A percentile compares a stretch with the other conserved stretches of the same genome.
phyloP scores from a whole-genome alignment of 768 basidiomycete genomes.

The Crucibulum laeve region DNA sequence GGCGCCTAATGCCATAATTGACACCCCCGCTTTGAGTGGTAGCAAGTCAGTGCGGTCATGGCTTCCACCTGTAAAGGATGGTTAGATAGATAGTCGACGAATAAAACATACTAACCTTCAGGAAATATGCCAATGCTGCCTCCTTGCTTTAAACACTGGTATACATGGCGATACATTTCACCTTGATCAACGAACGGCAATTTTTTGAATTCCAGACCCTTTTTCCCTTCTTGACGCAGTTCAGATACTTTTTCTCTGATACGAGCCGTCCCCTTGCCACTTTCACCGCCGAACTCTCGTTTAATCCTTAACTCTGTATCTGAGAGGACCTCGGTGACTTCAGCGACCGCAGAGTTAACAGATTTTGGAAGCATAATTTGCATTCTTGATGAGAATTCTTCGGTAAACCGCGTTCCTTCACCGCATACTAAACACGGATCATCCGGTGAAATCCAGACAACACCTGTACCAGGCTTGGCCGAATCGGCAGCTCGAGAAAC shows the following conservation, averaged over 20 bases:
- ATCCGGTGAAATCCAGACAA: slow-evolving; percentile 61
- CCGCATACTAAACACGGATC: slow-evolving; percentile 85
- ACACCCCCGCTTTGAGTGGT: slow-evolving; percentile 95
- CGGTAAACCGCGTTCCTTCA: slow-evolving; percentile 71
- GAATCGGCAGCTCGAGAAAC: slow-evolving; percentile 89
- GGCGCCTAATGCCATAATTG: slow-evolving; percentile 96
- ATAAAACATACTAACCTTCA: slow-evolving; percentile 59
- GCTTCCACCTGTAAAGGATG: slow-evolving; percentile 72
- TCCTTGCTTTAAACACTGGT: slow-evolving; percentile 77
- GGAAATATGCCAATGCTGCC: slow-evolving; percentile 97
- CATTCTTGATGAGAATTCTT: slow-evolving; percentile 71
- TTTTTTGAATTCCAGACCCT: slow-evolving; percentile 75
- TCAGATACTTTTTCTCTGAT: slow-evolving; percentile 68
- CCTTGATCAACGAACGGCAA: slow-evolving; percentile 91
- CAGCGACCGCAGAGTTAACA: slow-evolving; percentile 70
- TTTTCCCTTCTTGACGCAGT: slow-evolving; percentile 44
- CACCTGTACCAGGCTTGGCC: slow-evolving; percentile 72
- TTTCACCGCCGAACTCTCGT: slow-evolving; percentile 82
- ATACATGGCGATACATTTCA: slow-evolving; percentile 92
- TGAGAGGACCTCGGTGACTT: slow-evolving; percentile 85
- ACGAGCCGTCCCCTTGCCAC: slow-evolving; percentile 64
- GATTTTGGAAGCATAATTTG: slow-evolving; percentile 86
- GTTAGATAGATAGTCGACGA: background rate
- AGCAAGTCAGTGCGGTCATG: slow-evolving; percentile 96
- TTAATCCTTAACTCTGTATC: slow-evolving; percentile 83